Base-by-base conservation (phyloP, 208 protist genomes). In the Trypanosoma vivax region DNA sequence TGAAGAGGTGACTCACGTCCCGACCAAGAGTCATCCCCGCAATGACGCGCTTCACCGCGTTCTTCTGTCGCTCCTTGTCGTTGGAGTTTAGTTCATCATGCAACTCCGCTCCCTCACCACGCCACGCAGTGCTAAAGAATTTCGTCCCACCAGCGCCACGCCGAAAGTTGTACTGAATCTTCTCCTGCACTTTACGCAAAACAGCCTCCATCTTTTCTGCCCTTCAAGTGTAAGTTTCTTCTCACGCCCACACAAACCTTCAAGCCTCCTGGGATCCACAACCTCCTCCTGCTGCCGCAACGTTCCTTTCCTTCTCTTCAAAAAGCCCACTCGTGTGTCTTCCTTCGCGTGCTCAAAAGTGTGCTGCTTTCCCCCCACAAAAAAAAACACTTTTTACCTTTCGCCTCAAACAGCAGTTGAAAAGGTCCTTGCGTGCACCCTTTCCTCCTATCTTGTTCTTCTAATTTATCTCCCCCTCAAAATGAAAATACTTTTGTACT, bases 1-100 rank as follows among this genome's bases (percentile, higher is more conserved):
- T 72, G 50, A 98, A 98, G 25, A 96, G 81, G 45, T 77, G 73
- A 56, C 76, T 84, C 33, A 99, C 98, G 66, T 99, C 98, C 21
- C 97, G 97, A 21, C 98, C 98, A 33, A 99, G 87, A 14, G 98
- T 99, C 97, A 99, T 99, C 43, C 88, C 96, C 4, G 97, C 96
- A 52, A 99, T 99, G 29, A 99, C 90, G 43, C 98, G 98, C 74
- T 99, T 99, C 5, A 99, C 90, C 3, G 97, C 96, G 13, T 90
- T 83, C 65, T 96, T 97, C 73, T 97, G 91, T 24, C 87, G 78
- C 13, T 86, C 69, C 38, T 91, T 62, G 46, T 93, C 83, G 6
- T 73, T 73, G 54, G 83, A 89, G 73, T 88, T 87, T n/a, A 98
- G 73, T 34, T 97, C 94, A 35, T 80, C 73, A 30, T 88, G 86